Evolutionary conservation across 176 grass and related monocot species (phyloP).

Genomic region (Aechmea fasciata): DNA sequence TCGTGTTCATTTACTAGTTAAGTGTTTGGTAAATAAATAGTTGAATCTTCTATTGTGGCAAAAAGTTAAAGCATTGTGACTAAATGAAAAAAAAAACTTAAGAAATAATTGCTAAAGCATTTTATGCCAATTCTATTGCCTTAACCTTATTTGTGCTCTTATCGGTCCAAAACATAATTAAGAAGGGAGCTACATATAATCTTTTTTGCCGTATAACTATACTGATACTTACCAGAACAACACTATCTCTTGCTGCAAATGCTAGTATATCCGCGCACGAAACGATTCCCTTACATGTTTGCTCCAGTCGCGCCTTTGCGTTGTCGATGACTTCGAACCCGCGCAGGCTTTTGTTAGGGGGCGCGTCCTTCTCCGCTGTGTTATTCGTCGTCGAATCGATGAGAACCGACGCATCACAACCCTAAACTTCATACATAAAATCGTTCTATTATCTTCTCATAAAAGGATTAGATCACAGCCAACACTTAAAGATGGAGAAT

Average conservation of each 20-base stretch:
- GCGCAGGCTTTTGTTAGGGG: conserved; percentile 42
- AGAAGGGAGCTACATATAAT: background rate
- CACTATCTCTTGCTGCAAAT: conserved; percentile 53
- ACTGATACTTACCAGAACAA: conserved; percentile 35
- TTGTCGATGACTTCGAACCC: conserved; percentile 44
- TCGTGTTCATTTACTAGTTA: too few relatives aligned
- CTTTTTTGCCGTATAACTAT: background rate
- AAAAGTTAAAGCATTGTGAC: too few relatives aligned
- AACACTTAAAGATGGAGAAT: too few relatives aligned
- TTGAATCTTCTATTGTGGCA: too few relatives aligned
- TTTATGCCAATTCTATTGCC: too few relatives aligned
- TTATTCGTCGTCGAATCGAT: conserved; percentile 33
- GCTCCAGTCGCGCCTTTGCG: conserved; percentile 40
- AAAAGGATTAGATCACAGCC: too few relatives aligned
- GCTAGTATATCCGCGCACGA: conserved; percentile 70
- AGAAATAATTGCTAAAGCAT: too few relatives aligned
- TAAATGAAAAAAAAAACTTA: background rate
- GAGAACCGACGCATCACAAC: conserved; percentile 56
- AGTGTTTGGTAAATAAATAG: too few relatives aligned
- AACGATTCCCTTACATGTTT: conserved; percentile 30
- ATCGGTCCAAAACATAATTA: background rate
- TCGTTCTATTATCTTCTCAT: too few relatives aligned
- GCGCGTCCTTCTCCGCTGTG: conserved; percentile 51
- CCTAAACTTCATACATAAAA: conserved; percentile 14
- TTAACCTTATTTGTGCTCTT: too few relatives aligned